Evolutionary conservation across 23 red algal genomes (phyloP), one percentile per base, ranked within the genome.

Genomic region (Gracilaria domingensis): DNA sequence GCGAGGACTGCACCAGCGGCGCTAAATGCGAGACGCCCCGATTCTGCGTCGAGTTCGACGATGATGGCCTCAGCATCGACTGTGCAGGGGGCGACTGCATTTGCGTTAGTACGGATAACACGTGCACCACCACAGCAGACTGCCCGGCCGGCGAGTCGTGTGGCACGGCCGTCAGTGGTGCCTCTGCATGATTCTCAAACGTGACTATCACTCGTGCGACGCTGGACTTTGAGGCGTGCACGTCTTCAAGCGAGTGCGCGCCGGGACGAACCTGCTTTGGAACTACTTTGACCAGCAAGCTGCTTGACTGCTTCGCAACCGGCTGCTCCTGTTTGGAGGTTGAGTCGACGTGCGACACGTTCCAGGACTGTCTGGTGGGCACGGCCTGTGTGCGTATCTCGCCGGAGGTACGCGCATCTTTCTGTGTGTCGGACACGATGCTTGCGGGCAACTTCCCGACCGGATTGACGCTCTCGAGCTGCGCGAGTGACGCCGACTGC

Each of bases 301-400:
- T 67, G 1, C 62, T 67, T 18, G 62, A 67, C 33, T 67, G 62
- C 62, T 67, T 21, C 8, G 5, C 9, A 1, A 18, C 62, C 7
- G 1, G 12, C 26, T 67, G 62, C 20, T 67, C 62, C 5, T 67
- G 62, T 21, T 12, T 67, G 28, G 2, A 33, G 8, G 17, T 67
- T 8, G 28, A 67, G 33, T 67, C 62, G 6, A 67, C 32, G 8
- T 67, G 62, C 20, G 33, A 33, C 7, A 67, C 62, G 8, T 67
- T 67, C 20, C 28, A 67, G 62, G 62, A 67, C 24, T 67, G 62
- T 21, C 62, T 67, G 28, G 62, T 67, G 9, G 62, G 62, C 33
- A 67, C 62, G 6, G 3, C 62, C 17, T 67, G 62, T 32, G 14
- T 17, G 8, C 62, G 62, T 13, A 67, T 67, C 62, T 67, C 62